Percentiles rank a stretch among this genome's conserved stretches.
Conservation (phyloP, 768 basidiomycete species). For the Boletus rubroflammeus region DNA sequence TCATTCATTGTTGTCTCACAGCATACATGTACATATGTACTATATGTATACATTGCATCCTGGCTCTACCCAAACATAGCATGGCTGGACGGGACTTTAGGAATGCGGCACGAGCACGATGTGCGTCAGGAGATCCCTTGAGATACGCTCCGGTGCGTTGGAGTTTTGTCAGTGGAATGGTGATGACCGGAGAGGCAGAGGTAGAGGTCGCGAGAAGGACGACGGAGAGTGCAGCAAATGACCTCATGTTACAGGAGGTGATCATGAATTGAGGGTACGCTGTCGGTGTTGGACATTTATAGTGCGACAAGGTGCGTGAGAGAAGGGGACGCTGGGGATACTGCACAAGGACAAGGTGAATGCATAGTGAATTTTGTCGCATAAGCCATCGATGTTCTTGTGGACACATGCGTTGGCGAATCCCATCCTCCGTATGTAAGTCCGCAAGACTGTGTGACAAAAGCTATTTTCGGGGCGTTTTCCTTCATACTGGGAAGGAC, state of each 20-base stretch:
- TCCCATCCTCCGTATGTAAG: background rate
- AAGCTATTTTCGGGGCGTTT: background rate
- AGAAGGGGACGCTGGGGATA: background rate
- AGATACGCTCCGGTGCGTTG: constrained; percentile 11
- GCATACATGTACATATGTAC: too few species aligned
- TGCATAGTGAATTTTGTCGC: background rate
- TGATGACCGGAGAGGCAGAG: constrained; percentile 4
- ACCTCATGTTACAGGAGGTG: constrained; percentile 8
- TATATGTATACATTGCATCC: too few species aligned
- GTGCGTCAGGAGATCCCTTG: constrained; percentile 17
- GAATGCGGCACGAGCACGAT: constrained; percentile 14
- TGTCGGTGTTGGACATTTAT: constrained; percentile 1
- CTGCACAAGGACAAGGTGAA: background rate
- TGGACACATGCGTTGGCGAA: background rate
- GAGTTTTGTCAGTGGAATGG: constrained; percentile 10
- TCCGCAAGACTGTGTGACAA: background rate
- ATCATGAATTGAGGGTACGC: background rate
- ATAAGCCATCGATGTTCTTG: background rate
- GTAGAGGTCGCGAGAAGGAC: constrained; percentile 6
- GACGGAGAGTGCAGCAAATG: constrained; percentile 4
- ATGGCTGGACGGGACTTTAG: constrained; percentile 2
- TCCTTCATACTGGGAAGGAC: background rate
- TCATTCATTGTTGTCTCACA: too few species aligned
- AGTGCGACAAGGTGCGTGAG: background rate
- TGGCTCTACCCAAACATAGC: too few species aligned